Percentiles rank a stretch among this genome's conserved stretches.
phyloP scores from a whole-genome alignment of 2,329 filamentous ascomycete genomes.

The Aspergillus proliferans region DNA sequence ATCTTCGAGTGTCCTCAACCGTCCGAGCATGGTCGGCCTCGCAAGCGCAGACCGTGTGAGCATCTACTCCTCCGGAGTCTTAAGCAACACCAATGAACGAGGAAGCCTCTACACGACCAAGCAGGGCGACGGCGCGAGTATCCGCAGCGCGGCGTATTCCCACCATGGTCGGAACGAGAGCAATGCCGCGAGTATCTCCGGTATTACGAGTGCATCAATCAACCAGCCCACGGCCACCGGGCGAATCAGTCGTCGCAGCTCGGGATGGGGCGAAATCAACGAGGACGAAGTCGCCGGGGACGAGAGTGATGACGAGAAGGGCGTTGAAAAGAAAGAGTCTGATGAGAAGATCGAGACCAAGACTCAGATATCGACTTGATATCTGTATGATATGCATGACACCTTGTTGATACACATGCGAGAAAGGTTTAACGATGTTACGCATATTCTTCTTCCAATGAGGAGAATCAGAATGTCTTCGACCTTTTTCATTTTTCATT shows the following conservation, averaged over 20 bases:
- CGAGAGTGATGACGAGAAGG: slow-evolving; percentile 20
- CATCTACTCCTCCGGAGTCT: slow-evolving; percentile 68
- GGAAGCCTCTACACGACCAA: slow-evolving; percentile 72
- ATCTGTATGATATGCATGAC: too few relatives aligned
- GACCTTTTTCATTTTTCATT: too few relatives aligned
- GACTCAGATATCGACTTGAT: slow-evolving; percentile 3
- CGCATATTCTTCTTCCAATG: too few relatives aligned
- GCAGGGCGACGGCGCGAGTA: slow-evolving; percentile 62
- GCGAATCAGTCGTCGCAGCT: slow-evolving; percentile 38
- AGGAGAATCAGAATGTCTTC: too few relatives aligned
- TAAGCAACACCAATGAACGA: slow-evolving; percentile 61
- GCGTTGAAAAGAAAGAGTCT: slow-evolving; percentile 29
- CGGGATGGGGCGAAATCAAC: slow-evolving; percentile 40
- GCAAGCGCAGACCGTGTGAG: slow-evolving; percentile 56
- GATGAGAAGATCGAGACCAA: slow-evolving; percentile 6
- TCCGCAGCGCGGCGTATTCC: slow-evolving; percentile 69
- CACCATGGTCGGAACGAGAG: slow-evolving; percentile 72
- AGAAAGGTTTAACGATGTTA: too few relatives aligned
- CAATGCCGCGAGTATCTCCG: slow-evolving; percentile 65
- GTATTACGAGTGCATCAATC: slow-evolving; percentile 41
- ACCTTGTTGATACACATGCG: too few relatives aligned
- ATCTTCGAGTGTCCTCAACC: slow-evolving; percentile 33
- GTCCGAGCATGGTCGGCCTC: slow-evolving; percentile 49
- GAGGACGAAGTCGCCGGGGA: slow-evolving; percentile 18
- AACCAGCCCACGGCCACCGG: slow-evolving; percentile 27